Evolutionary conservation across 169 alveolate species (phyloP).

Genomic region (Plasmodium vinckei): DNA sequence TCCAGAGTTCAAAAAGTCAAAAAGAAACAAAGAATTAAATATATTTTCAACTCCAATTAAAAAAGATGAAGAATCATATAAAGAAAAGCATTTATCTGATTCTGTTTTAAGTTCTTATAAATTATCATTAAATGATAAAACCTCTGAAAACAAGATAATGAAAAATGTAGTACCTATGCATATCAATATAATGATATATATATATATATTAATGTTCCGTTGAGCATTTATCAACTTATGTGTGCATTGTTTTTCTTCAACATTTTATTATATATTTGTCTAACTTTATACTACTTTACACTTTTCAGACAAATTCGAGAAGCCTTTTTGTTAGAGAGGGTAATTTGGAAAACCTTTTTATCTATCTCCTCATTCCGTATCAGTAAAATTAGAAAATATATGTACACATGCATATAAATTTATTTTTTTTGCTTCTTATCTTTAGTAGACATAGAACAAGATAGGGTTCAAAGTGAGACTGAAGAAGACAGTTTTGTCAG

Average conservation of each 20-base stretch:
- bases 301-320: constrained; percentile 19
- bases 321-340: constrained; percentile 29
- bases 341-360: constrained; percentile 6
- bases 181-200: not conserved
- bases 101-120: constrained; percentile 57
- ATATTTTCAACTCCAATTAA: constrained; percentile 64
- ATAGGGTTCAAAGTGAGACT: not conserved
- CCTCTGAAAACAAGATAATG: constrained; percentile 24
- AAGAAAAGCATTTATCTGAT: constrained; percentile 47
- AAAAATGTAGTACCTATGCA: constrained; percentile 24
- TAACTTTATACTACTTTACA: not conserved
- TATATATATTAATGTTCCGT: not conserved
- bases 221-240: not conserved
- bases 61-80: constrained; percentile 37
- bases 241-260: not conserved
- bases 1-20: constrained; percentile 18
- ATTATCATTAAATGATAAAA: constrained; percentile 23
- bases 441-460: constrained; percentile 23
- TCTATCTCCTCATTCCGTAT: too few species aligned
- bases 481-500: not conserved
- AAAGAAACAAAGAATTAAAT: constrained; percentile 60
- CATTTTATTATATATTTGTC: not conserved
- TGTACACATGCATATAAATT: not conserved
- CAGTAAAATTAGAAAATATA: too few species aligned
- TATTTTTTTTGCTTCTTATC: constrained; percentile 4